Evolutionary conservation across 2,329 filamentous ascomycete genomes (phyloP).

Genomic region (Cladobotryum protrusum): DNA sequence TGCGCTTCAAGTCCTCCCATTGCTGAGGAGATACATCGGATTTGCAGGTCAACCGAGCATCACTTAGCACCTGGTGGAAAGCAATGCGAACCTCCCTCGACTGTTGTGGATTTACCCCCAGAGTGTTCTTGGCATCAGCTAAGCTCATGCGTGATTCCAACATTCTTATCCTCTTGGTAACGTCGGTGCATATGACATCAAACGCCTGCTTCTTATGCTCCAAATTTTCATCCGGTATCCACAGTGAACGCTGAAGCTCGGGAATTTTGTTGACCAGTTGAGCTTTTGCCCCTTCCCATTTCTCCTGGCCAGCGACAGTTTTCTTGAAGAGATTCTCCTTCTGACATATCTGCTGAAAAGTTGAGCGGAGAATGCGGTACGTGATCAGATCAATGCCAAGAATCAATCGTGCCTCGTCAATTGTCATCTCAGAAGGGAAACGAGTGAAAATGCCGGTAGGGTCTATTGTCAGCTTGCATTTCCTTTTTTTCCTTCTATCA

Average conservation of each 20-base stretch:
- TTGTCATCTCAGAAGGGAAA: conserved; percentile 76
- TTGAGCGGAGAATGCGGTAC: conserved; percentile 59
- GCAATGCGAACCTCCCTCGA: conserved; percentile 55
- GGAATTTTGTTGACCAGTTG: conserved; percentile 57
- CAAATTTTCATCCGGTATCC: conserved; percentile 48
- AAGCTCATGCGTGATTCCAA: conserved; percentile 62
- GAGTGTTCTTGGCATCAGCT: conserved; percentile 62
- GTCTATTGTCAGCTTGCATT: conserved; percentile 61
- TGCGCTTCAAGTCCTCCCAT: conserved; percentile 63
- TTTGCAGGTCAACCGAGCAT: conserved; percentile 65
- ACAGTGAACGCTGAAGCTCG: conserved; percentile 58
- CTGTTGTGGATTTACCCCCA: conserved; percentile 39
- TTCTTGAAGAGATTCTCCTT: conserved; percentile 66
- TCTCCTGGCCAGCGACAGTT: conserved; percentile 63
- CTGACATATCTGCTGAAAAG: conserved; percentile 65
- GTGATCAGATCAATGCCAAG: conserved; percentile 56
- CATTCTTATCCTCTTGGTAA: conserved; percentile 71
- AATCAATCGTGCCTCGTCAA: conserved; percentile 69
- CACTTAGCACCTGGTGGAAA: conserved; percentile 60
- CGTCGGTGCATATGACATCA: conserved; percentile 74
- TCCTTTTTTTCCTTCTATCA: conserved; percentile 52
- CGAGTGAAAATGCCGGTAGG: conserved; percentile 63
- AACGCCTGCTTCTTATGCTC: conserved; percentile 63
- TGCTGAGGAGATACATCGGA: conserved; percentile 64
- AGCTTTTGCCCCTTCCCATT: conserved; percentile 67